These are phyloP conservation scores for Trametes punicea DNA, from an alignment of 768 basidiomycete species.

Conservation along the genomic window DNA sequence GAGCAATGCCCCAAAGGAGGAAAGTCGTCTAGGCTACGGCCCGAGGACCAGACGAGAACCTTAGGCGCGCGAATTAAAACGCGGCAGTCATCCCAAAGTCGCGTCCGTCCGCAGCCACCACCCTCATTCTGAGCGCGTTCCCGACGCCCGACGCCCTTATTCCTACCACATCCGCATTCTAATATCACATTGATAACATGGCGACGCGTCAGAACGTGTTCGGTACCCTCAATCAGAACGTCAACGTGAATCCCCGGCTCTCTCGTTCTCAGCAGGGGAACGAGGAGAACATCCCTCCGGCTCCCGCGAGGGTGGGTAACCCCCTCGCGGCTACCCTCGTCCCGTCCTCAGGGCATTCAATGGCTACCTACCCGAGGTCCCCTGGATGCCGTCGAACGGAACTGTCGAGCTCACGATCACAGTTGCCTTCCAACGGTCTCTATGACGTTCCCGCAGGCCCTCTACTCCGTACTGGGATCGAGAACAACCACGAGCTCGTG, in stretches of 20 bases:
- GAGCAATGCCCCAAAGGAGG: not conserved
- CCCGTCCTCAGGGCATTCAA: not conserved
- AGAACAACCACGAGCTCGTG: not conserved
- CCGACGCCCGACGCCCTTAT: no score
- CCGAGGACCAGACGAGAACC: not conserved
- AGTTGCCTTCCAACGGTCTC: no score
- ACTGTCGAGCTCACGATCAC: no score
- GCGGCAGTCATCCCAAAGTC: not conserved
- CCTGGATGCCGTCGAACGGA: no score
- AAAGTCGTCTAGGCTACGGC: not conserved
- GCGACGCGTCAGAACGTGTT: no score
- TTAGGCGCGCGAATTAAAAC: conserved; percentile 2
- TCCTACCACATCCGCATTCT: no score
- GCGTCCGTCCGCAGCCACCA: no score
- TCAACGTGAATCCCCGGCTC: not conserved
- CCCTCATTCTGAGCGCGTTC: no score
- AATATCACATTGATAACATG: no score
- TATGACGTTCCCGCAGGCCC: not conserved
- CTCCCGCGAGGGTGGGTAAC: not conserved
- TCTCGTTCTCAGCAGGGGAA: not conserved
- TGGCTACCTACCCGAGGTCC: not conserved
- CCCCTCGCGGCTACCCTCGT: not conserved
- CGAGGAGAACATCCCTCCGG: conserved; percentile 1
- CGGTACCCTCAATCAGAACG: no score
- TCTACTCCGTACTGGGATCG: not conserved